Base-by-base conservation (phyloP, 352 stramenopile genomes). In the Pythium volutum region DNA sequence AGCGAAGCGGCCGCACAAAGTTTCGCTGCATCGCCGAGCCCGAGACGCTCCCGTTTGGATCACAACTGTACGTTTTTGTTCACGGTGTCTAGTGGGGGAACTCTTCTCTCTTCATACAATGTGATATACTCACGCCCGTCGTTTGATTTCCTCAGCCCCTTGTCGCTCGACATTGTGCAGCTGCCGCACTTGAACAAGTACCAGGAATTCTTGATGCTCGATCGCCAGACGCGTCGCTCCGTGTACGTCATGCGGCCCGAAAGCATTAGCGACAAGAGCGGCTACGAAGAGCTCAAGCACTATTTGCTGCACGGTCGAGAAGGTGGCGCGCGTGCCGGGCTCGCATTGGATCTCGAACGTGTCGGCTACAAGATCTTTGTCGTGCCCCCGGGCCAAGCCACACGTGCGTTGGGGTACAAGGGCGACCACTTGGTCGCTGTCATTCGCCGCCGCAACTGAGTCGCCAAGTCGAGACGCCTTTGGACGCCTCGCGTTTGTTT, bases 321-420 rank as follows among this genome's bases (percentile, higher is more conserved):
- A 31, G 74, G 70, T n/a, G 74, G 70, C 23, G 25, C 53, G 2
- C 78, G 81, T 25, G 84, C 81, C 3, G 84, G 84, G 9, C 66
- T 74, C 16, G 75, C 81, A 10, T 55, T 70, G 27, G 76, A 89
- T 62, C 81, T 91, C 64, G 81, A 93, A 22, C 57, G 71, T 2
- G 70, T 76, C 25, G 76, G 81, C 6, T 90, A 79, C 64, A 91
- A 91, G 54, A 66, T 90, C 45, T 91, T 93, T 67, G 77, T 93
- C 49, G 50, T 93, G 36, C 84, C 84, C 41, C 81, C 84, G 1
- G 81, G 84, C 18, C 59, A 75, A 39, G 81, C 78, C 38, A 70
- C 81, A 14, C 76, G 84, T n/a, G 62, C 75, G 23, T 62, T 93
- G 26, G 84, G 84, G 49, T 93, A 93, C 71, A 88, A 89, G 51